These are phyloP conservation scores for Camelina neglecta DNA, from an alignment of 345 rosid species.

Conservation along the genomic window DNA sequence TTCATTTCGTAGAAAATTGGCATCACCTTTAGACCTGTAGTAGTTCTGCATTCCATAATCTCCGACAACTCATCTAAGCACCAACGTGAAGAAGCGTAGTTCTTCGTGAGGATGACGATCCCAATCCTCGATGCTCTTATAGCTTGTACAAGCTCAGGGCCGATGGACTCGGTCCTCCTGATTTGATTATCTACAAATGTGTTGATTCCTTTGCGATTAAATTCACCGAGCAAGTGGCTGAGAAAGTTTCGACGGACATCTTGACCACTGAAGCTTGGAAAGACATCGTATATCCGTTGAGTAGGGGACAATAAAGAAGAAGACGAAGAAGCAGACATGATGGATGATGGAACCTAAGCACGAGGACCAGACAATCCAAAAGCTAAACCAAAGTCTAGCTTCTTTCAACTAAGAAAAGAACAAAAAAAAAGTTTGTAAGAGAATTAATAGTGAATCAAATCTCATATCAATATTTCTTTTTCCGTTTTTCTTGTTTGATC, in stretches of 20 bases:
- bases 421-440: no score
- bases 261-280: background rate
- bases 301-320: background rate
- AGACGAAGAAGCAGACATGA: background rate
- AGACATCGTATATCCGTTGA: background rate
- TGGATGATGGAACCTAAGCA: background rate
- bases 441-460: no score
- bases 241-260: background rate
- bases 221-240: background rate
- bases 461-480: no score
- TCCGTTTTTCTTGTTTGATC: no score
- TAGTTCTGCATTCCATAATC: background rate
- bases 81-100: background rate
- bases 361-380: no score
- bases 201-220: background rate
- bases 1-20: background rate
- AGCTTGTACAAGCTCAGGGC: background rate
- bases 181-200: background rate
- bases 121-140: background rate
- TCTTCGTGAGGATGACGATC: background rate
- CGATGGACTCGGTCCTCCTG: background rate
- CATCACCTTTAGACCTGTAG: background rate
- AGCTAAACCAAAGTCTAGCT: background rate
- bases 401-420: background rate
- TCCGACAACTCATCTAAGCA: background rate